Evolutionary conservation across 768 basidiomycete genomes (phyloP).

Genomic region (Podaxis sp.): DNA sequence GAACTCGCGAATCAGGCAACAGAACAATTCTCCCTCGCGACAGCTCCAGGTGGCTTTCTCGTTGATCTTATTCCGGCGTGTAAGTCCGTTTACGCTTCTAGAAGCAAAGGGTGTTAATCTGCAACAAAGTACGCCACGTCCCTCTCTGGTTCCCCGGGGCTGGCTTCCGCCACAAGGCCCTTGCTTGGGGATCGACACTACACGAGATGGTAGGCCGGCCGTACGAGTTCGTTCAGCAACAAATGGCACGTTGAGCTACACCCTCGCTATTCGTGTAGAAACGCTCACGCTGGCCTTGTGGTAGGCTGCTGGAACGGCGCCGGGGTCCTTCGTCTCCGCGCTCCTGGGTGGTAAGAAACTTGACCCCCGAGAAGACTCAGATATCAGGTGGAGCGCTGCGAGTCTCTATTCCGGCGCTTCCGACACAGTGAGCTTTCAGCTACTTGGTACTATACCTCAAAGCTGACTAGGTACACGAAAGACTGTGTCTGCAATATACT

Average conservation of each 20-base stretch:
- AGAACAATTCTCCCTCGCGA: slow-evolving; percentile 52
- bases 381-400: slow-evolving; percentile 68
- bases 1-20: slow-evolving; percentile 54
- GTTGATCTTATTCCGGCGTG: slow-evolving; percentile 52
- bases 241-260: slow-evolving; percentile 45
- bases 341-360: slow-evolving; percentile 52
- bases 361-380: slow-evolving; percentile 54
- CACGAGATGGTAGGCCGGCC: slow-evolving; percentile 57
- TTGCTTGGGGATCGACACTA: slow-evolving; percentile 52
- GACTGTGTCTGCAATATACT: slow-evolving; percentile 63
- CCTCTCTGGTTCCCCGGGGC: slow-evolving; percentile 69
- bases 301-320: slow-evolving; percentile 60
- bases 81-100: slow-evolving; percentile 26
- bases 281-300: slow-evolving; percentile 4
- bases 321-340: slow-evolving; percentile 57
- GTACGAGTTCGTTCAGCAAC: slow-evolving; percentile 57
- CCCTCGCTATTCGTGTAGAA: neutral
- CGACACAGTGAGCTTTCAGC: slow-evolving; percentile 44
- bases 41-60: slow-evolving; percentile 50
- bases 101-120: slow-evolving; percentile 7
- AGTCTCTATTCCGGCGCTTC: slow-evolving; percentile 59
- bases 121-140: slow-evolving; percentile 48
- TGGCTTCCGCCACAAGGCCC: slow-evolving; percentile 53
- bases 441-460: neutral
- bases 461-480: slow-evolving; percentile 24